Conservation (phyloP, 108 stramenopile species). For the Fragilaria radians region DNA sequence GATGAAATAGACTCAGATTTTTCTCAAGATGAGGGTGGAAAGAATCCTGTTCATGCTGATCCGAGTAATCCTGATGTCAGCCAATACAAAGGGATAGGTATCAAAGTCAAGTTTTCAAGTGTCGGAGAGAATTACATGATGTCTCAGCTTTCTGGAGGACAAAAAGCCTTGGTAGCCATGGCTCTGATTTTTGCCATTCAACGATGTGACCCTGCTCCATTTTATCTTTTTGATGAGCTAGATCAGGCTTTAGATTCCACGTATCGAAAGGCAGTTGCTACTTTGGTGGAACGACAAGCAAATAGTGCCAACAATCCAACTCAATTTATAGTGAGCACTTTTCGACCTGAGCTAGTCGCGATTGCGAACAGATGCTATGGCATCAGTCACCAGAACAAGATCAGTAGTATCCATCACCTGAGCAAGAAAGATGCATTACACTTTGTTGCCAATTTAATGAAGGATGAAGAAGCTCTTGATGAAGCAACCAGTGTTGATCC, state of each 20-base stretch:
- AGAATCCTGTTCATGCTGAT: conserved; percentile 11
- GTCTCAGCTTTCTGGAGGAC: conserved; percentile 97
- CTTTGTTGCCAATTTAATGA: conserved; percentile 88
- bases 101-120: conserved; percentile 89
- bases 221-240: conserved; percentile 98
- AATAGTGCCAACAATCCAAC: conserved; percentile 84
- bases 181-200: conserved; percentile 99
- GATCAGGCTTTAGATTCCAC: conserved; percentile 96
- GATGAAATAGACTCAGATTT: conserved; percentile 31
- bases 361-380: conserved; percentile 85
- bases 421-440: conserved; percentile 78
- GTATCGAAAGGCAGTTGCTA: conserved; percentile 93
- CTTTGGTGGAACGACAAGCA: conserved; percentile 92
- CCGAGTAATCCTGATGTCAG: conserved; percentile 69
- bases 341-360: conserved; percentile 95
- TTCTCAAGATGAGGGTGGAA: conserved; percentile 10
- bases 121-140: conserved; percentile 88
- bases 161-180: conserved; percentile 98
- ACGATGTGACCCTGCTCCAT: conserved; percentile 98
- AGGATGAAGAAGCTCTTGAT: conserved; percentile 68
- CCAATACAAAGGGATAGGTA: conserved; percentile 82
- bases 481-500: conserved; percentile 52
- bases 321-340: conserved; percentile 99
- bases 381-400: conserved; percentile 87
- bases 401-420: conserved; percentile 71